phyloP scores from a whole-genome alignment of 2,329 filamentous ascomycete species.

The Aspergillus japonicus region DNA sequence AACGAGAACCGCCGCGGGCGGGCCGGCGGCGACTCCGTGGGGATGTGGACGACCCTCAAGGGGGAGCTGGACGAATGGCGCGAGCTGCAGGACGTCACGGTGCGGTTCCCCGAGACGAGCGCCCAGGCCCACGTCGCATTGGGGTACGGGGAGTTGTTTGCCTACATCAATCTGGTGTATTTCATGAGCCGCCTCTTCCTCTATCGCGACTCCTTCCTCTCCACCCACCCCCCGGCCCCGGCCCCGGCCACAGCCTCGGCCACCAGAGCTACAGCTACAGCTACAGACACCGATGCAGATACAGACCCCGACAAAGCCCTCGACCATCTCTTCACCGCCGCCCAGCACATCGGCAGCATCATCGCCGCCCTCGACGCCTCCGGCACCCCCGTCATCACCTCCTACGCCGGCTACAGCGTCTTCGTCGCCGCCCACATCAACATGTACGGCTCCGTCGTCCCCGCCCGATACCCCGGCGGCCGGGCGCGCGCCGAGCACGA shows the following conservation, averaged over 20 bases:
- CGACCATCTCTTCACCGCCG: constrained; percentile 33
- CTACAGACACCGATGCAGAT: background rate
- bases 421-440: constrained; percentile 41
- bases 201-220: constrained; percentile 35
- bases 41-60: constrained; percentile 31
- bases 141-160: constrained; percentile 38
- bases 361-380: constrained; percentile 33
- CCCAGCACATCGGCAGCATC: constrained; percentile 33
- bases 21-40: constrained; percentile 8
- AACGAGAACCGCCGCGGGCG: constrained; percentile 36
- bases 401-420: constrained; percentile 39
- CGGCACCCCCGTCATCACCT: constrained; percentile 34
- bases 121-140: constrained; percentile 37
- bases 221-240: constrained; percentile 23
- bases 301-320: constrained; percentile 25
- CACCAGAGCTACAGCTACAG: background rate
- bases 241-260: too few species aligned
- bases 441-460: constrained; percentile 39
- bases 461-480: constrained; percentile 34
- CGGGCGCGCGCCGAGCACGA: constrained; percentile 31
- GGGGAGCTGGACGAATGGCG: constrained; percentile 38
- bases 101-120: constrained; percentile 34
- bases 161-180: constrained; percentile 39
- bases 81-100: constrained; percentile 33
- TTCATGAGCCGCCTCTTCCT: constrained; percentile 41